Percentiles rank a stretch among this genome's conserved stretches.
phyloP scores from a whole-genome alignment of 345 rosid species.

The Hibiscus mutabilis region DNA sequence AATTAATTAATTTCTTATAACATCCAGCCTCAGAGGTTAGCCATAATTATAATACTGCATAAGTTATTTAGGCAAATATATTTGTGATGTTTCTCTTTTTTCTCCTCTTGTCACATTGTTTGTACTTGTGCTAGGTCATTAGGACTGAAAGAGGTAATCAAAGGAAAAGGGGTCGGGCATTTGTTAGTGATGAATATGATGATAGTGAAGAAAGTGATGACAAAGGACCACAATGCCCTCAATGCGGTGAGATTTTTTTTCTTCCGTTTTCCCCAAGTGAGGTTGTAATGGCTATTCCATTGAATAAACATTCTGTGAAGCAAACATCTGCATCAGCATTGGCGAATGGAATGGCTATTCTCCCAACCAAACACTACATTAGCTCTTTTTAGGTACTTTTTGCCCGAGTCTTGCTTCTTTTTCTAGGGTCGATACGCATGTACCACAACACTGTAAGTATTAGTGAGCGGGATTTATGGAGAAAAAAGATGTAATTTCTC shows the following conservation, averaged over 20 bases:
- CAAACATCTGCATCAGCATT: neutral
- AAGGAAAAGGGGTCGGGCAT: conserved; percentile 35
- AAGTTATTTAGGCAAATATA: neutral
- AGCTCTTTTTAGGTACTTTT: neutral
- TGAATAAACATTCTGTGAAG: neutral
- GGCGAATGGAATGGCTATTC: neutral
- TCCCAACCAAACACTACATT: neutral
- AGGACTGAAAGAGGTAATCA: conserved; percentile 40
- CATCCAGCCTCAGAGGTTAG: neutral
- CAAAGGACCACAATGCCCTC: conserved; percentile 50
- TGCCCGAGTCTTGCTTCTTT: neutral
- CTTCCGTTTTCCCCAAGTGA: neutral
- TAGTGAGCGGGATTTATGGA: neutral
- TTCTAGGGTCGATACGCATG: conserved; percentile 40
- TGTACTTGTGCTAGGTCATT: conserved; percentile 43
- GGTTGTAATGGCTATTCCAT: neutral
- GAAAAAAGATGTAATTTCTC: neutral
- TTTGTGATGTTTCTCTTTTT: conserved; percentile 4
- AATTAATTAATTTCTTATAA: neutral
- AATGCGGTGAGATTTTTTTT: conserved; percentile 57
- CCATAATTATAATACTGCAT: neutral
- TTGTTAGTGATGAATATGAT: conserved; percentile 20
- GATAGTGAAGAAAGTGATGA: conserved; percentile 30
- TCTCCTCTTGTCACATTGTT: neutral
- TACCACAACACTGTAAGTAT: conserved; percentile 80